Conservation (phyloP, 208 protist species). For the Trypanosoma avium region DNA sequence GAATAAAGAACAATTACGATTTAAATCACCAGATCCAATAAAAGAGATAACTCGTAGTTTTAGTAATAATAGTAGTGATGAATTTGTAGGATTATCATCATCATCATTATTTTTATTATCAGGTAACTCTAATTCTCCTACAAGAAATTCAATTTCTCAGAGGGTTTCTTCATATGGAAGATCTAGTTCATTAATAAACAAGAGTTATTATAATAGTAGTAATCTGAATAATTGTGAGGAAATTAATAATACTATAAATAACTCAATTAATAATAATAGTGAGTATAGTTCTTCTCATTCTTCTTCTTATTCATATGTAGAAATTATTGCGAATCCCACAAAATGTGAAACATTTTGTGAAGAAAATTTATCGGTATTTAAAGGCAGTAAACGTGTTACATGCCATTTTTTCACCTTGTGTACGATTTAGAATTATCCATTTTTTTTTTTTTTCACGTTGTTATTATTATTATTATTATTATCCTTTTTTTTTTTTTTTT, state of each 20-base stretch:
- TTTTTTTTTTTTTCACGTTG: not conserved
- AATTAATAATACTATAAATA: not conserved
- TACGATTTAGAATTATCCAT: not conserved
- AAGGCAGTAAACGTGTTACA: not conserved
- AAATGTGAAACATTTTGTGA: not conserved
- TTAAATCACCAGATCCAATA: too few species aligned
- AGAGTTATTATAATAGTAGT: too few species aligned
- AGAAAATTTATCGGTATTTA: not conserved
- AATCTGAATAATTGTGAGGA: too few species aligned
- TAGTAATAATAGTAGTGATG: too few species aligned
- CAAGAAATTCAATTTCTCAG: too few species aligned
- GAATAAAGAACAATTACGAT: too few species aligned
- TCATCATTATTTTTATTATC: too few species aligned
- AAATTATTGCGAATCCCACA: constrained; percentile 7
- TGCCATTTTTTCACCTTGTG: constrained; percentile 2
- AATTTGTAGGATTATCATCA: too few species aligned
- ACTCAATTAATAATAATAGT: not conserved
- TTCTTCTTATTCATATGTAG: not conserved
- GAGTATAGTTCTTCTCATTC: not conserved
- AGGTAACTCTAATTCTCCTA: too few species aligned
- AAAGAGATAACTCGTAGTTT: too few species aligned
- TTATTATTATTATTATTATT: not conserved
- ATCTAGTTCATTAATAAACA: too few species aligned
- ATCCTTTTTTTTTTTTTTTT: not conserved
- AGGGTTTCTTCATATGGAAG: too few species aligned